Conservation (phyloP, 106 monocot species). For the Dendrobium officinale region DNA sequence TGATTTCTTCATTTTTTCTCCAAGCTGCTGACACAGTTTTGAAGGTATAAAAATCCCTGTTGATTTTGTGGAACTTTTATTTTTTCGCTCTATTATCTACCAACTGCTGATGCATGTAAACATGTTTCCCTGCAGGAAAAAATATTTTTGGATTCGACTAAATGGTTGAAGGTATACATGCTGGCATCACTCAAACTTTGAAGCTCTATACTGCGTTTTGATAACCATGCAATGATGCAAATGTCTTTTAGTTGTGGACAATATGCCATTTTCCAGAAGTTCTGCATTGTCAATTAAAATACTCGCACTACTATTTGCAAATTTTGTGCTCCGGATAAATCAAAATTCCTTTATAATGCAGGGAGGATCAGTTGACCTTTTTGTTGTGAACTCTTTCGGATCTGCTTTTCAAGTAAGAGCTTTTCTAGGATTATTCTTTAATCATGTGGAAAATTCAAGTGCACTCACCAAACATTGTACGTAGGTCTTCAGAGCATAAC, state of each 20-base stretch:
- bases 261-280: neutral
- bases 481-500: neutral
- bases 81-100: neutral
- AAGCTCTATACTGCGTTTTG: neutral
- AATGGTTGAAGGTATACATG: slow-evolving; percentile 71
- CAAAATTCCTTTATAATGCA: slow-evolving; percentile 18
- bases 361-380: slow-evolving; percentile 90
- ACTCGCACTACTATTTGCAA: neutral
- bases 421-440: neutral
- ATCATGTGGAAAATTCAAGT: neutral
- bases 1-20: slow-evolving; percentile 89
- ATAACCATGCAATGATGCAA: neutral
- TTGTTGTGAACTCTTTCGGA: slow-evolving; percentile 92
- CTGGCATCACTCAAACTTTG: slow-evolving; percentile 2
- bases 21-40: slow-evolving; percentile 97
- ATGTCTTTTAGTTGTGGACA: neutral
- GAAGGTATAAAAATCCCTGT: slow-evolving; percentile 49
- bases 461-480: neutral
- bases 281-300: neutral
- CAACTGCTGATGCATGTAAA: slow-evolving; percentile 13
- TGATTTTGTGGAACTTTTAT: neutral
- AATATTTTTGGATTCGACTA: slow-evolving; percentile 80
- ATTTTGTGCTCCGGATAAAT: neutral
- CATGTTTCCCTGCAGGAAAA: slow-evolving; percentile 56
- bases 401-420: slow-evolving; percentile 90